Conservation (phyloP, 176 grass and related monocot genomes). For the Tuctoria greenei region DNA sequence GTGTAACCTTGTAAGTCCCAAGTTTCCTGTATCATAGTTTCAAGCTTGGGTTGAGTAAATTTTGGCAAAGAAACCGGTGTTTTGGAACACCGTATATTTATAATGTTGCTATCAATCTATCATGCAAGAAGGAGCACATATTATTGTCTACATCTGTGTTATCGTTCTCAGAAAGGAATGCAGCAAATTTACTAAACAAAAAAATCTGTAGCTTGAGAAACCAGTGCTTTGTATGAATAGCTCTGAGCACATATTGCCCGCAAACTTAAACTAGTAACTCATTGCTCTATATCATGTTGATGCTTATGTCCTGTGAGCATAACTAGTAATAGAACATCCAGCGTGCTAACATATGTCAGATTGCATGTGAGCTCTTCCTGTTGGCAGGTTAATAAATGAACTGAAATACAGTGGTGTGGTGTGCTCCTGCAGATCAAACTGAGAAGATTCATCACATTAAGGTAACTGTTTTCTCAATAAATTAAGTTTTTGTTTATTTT, state of each 20-base stretch:
- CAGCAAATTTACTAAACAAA: slow-evolving; percentile 7
- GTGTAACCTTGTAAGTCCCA: slow-evolving; percentile 28
- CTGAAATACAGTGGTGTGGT: background rate
- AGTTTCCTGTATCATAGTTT: slow-evolving; percentile 41
- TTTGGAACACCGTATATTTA: slow-evolving; percentile 15
- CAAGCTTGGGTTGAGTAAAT: slow-evolving; percentile 32
- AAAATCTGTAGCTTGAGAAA: slow-evolving; percentile 12
- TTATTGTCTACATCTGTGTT: background rate
- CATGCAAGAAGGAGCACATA: slow-evolving; percentile 2
- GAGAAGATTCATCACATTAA: slow-evolving; percentile 18
- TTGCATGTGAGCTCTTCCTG: slow-evolving; percentile 1
- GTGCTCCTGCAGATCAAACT: background rate
- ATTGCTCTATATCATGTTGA: slow-evolving; percentile 16
- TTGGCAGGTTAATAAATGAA: slow-evolving; percentile 32
- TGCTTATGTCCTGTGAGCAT: slow-evolving; percentile 18
- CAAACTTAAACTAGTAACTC: slow-evolving; percentile 4
- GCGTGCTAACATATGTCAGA: background rate
- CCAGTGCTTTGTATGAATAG: slow-evolving; percentile 17
- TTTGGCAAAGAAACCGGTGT: slow-evolving; percentile 33
- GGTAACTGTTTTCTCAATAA: slow-evolving; percentile 25
- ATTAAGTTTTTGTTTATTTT: background rate
- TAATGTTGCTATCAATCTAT: slow-evolving; percentile 26
- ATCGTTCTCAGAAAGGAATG: slow-evolving; percentile 15
- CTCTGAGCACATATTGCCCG: background rate
- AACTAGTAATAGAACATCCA: background rate